Evolutionary conservation across 1,284 basidiomycete genomes (phyloP), one percentile per base, ranked within the genome.

Genomic region (Leccinum subatratum): DNA sequence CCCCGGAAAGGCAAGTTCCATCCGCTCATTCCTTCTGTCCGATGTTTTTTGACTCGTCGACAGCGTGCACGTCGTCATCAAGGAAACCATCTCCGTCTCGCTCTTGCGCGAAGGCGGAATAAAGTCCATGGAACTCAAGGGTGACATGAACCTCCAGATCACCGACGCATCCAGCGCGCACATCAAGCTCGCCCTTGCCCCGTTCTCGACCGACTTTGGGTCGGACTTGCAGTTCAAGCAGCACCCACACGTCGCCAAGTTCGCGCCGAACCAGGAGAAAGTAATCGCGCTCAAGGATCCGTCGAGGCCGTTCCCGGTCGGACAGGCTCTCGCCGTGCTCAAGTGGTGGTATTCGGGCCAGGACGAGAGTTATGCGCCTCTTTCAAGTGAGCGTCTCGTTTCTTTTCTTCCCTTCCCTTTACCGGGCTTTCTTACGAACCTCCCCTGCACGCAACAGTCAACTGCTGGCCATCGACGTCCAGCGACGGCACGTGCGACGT

Each of bases 181-280:
- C 70, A 79, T 98, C 72, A 87, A 87, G 67, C 81, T 98, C 61
- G 80, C 81, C 9, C 85, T 98, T 39, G 80, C 86, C 2, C 82
- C 86, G 1, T 81, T 86, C 45, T 78, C 85, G n/a, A 82, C 85
- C 12, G 85, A 88, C 68, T 88, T 92, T 72, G 85, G 88, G 58
- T 68, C 84, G 9, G n/a, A 20, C 45, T 20, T 98, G 45, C 94
- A 96, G 78, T 97, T 96, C 85, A 97, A 98, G 80, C 95, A 98
- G 72, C 96, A 98, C 75, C 96, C 96, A 7, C 92, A 97, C 68
- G 92, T 97, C 6, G 93, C 90, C 72, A 97, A 95, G 80, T 94
- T 95, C 68, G 82, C 81, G 1, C 88, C 90, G 62, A 85, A 85
- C 1, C 79, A 87, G 66, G 80, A 80, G 58, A 87, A 91, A 61